These are phyloP conservation scores for Astragalus glycyphyllos DNA, from an alignment of 306 rosid species.

Conservation along the genomic window DNA sequence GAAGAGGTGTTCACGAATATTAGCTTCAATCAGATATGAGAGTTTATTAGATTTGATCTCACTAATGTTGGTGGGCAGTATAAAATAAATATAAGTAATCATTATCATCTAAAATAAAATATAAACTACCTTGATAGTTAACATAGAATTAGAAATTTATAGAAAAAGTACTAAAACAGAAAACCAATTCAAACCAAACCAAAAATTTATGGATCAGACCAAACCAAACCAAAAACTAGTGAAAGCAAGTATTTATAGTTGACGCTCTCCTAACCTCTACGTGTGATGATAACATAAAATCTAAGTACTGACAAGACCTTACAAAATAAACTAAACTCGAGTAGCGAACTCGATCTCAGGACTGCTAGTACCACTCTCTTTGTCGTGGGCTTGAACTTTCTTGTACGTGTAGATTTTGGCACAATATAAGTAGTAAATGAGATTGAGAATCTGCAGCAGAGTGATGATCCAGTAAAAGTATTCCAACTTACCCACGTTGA, in stretches of 20 bases:
- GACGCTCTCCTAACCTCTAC: background rate
- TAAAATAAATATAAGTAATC: too few relatives aligned
- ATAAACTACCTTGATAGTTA: too few relatives aligned
- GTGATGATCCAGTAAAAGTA: constrained; percentile 87
- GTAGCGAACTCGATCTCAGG: constrained; percentile 55
- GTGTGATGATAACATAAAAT: background rate
- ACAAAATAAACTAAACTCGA: constrained; percentile 45
- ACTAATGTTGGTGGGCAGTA: too few relatives aligned
- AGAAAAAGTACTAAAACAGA: too few relatives aligned
- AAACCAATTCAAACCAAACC: too few relatives aligned
- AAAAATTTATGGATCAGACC: too few relatives aligned
- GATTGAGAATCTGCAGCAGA: constrained; percentile 55
- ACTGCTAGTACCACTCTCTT: constrained; percentile 16
- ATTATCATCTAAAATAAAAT: too few relatives aligned
- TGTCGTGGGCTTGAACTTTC: constrained; percentile 60
- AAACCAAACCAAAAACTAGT: background rate
- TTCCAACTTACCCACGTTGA: constrained; percentile 74
- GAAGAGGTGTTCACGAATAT: too few relatives aligned
- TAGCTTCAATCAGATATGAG: too few relatives aligned
- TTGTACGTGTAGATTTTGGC: constrained; percentile 71
- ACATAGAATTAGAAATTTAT: too few relatives aligned
- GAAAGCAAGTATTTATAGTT: background rate
- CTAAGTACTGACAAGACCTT: background rate
- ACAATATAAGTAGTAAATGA: constrained; percentile 66
- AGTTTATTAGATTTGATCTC: too few relatives aligned